Evolutionary conservation across 768 basidiomycete genomes (phyloP).

Genomic region (Phaffia australis): DNA sequence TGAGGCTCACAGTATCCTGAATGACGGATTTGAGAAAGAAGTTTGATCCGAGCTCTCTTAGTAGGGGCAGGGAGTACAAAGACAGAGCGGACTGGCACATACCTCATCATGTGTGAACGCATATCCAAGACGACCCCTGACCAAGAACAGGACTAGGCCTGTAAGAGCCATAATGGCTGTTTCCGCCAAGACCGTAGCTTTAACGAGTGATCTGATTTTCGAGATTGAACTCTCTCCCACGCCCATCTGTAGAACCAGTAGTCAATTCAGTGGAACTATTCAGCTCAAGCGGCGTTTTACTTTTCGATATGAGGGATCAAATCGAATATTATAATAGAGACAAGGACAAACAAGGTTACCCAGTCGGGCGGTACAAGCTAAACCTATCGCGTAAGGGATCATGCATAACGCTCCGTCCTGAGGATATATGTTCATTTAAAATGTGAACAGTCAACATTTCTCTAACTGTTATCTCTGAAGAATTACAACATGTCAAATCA

Average conservation of each 20-base stretch:
- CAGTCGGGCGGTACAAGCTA: constrained; percentile 60
- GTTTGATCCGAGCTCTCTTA: neutral
- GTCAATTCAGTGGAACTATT: neutral
- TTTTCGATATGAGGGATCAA: too few species aligned
- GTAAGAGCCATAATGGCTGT: constrained; percentile 51
- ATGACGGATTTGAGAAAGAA: constrained; percentile 52
- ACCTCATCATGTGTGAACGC: constrained; percentile 55
- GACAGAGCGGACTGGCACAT: constrained; percentile 50
- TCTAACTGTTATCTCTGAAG: too few species aligned
- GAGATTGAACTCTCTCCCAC: constrained; percentile 49
- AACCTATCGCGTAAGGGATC: constrained; percentile 58
- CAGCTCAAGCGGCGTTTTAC: neutral
- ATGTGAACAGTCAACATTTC: neutral
- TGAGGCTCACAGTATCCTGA: constrained; percentile 45
- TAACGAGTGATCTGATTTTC: constrained; percentile 49
- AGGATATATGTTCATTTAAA: neutral
- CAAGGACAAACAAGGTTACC: constrained; percentile 48
- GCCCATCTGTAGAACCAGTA: constrained; percentile 9
- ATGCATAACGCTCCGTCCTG: constrained; percentile 45
- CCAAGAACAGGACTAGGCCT: constrained; percentile 51
- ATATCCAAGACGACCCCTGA: constrained; percentile 56
- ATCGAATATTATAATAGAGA: neutral
- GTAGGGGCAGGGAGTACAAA: constrained; percentile 46
- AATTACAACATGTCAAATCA: too few species aligned
- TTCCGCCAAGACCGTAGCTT: constrained; percentile 57